These are phyloP conservation scores for Eucalyptus sp. DNA, from an alignment of 345 rosid genomes.

Conservation along the genomic window DNA sequence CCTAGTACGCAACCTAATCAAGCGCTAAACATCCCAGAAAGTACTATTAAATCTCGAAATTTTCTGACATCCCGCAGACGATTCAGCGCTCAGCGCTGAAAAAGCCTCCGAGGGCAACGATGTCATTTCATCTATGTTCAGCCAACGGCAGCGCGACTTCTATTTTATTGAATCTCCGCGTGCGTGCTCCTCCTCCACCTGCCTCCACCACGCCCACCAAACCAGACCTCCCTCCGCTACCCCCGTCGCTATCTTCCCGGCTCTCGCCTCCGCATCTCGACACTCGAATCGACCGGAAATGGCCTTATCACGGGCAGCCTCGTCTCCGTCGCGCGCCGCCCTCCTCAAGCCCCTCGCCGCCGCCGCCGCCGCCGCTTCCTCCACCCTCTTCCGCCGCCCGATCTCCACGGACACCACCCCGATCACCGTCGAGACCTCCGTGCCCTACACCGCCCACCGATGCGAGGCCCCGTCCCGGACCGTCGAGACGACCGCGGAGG, in stretches of 20 bases:
- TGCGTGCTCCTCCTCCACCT: neutral
- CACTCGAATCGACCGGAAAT: conserved; percentile 4
- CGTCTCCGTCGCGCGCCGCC: conserved; percentile 16
- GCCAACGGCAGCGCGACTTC: neutral
- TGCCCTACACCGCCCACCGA: conserved; percentile 70
- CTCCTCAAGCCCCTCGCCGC: conserved; percentile 22
- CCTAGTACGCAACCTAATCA: neutral
- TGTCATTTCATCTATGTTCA: neutral
- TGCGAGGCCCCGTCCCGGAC: conserved; percentile 85
- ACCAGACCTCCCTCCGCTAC: neutral
- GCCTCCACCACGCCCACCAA: neutral
- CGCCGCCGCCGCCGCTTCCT: neutral
- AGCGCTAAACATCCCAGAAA: neutral
- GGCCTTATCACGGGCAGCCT: conserved; percentile 49
- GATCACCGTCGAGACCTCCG: conserved; percentile 74
- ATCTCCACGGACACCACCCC: conserved; percentile 69
- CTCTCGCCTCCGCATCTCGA: neutral
- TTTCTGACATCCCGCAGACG: neutral
- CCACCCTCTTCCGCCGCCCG: conserved; percentile 30
- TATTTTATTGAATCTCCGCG: neutral
- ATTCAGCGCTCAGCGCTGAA: neutral
- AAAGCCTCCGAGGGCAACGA: neutral
- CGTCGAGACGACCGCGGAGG: conserved; percentile 54
- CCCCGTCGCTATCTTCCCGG: neutral
- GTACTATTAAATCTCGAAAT: neutral